Evolutionary conservation across 345 rosid genomes (phyloP), one percentile per base, ranked within the genome.

Genomic region (Linum tenue): DNA sequence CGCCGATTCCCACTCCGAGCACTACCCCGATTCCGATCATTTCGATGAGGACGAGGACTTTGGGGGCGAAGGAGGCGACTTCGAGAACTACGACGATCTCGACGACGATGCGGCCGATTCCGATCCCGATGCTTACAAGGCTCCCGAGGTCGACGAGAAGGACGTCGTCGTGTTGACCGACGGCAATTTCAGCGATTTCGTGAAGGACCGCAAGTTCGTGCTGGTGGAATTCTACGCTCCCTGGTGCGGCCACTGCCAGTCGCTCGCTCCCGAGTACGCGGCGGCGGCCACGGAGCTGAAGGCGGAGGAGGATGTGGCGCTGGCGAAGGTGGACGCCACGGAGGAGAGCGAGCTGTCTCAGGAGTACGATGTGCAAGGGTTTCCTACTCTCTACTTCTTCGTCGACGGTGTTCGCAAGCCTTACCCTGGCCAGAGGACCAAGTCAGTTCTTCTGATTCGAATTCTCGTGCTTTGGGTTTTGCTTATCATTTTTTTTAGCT

Each of bases 171-270:
- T 95, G 48, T 65, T 95, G 72, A 91, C 79, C 76, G 87, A 82
- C 59, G 67, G 91, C 4, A 95, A 95, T 71, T 88, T 95, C 83
- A 87, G 80, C 36, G 87, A 83, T 39, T 71, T 83, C 70, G 69
- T 88, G 14, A 81, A 77, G 78, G 84, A 80, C 3, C 80, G 87
- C 64, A 78, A 79, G 75, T 91, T 77, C 73, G 99, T 91, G 17
- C 79, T 95, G 97, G 95, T 95, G 16, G 97, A 95, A 68, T 95
- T 95, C 77, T 95, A 95, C 77, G 97, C 99, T 8, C 95, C 99
- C 4, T 95, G 99, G 99, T 95, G 99, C 59, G 99, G 99, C 2
- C 97, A 94, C 64, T 94, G 99, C 70, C 95, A 94, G 75, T 75
- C 96, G 41, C 77, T 94, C 62, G 97, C 99, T 70, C 99, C 99